Evolutionary conservation across 441 rosid species (phyloP).

Genomic region (Viola pubescens): DNA sequence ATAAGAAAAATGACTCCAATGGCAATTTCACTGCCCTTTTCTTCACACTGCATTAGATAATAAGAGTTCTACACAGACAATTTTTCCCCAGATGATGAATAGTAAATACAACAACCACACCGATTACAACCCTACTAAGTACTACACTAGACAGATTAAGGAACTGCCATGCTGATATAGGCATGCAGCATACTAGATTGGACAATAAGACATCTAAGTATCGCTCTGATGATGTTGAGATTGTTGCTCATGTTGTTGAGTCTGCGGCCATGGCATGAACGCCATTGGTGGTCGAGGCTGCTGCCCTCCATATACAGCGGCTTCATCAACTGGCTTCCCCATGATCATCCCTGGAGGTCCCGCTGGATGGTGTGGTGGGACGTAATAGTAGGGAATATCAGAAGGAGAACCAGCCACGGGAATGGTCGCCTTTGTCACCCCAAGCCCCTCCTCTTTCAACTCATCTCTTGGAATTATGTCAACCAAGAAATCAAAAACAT

Average conservation of each 20-base stretch:
- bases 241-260: conserved; percentile 43
- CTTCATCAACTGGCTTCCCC: conserved; percentile 57
- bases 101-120: background rate
- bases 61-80: too few species aligned
- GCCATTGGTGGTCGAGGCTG: conserved; percentile 44
- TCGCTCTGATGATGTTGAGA: conserved; percentile 39
- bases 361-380: conserved; percentile 47
- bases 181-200: background rate
- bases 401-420: conserved; percentile 57
- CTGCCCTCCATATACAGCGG: conserved; percentile 34
- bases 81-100: background rate
- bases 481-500: conserved; percentile 81
- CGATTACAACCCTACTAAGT: background rate
- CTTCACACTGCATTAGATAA: too few species aligned
- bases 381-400: conserved; percentile 53
- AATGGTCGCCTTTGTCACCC: conserved; percentile 58
- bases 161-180: background rate
- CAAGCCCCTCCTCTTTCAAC: conserved; percentile 77
- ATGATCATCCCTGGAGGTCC: conserved; percentile 53
- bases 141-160: background rate
- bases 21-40: too few species aligned
- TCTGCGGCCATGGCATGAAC: conserved; percentile 57
- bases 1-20: too few species aligned
- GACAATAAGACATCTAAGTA: conserved; percentile 9
- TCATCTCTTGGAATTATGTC: conserved; percentile 86